Conservation (phyloP, 2,329 filamentous ascomycete species). For the Cladorrhinum sp. region DNA sequence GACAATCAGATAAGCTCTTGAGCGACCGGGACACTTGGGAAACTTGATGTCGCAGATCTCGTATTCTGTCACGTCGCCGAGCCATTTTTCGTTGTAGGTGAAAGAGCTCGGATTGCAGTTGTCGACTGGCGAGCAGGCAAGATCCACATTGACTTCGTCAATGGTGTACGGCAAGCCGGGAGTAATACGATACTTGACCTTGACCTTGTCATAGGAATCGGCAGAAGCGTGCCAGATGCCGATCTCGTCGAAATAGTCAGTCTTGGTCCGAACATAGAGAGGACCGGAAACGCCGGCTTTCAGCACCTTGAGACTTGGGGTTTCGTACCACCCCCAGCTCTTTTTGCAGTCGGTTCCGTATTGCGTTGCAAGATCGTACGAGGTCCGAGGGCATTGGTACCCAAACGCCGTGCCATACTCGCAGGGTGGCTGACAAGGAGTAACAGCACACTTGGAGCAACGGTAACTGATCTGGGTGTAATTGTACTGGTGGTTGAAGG, state of each 20-base stretch:
- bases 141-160: slow-evolving; percentile 1
- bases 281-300: not conserved
- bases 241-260: not conserved
- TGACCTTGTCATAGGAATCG: not conserved
- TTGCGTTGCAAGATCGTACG: not conserved
- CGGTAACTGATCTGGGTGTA: slow-evolving; percentile 1
- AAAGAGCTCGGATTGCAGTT: not conserved
- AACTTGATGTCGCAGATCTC: not conserved
- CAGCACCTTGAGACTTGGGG: not conserved
- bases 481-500: not conserved
- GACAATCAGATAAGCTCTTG: not conserved
- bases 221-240: not conserved
- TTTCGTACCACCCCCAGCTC: slow-evolving; percentile 7
- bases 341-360: not conserved
- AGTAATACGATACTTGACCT: not conserved
- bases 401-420: not conserved
- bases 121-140: not conserved
- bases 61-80: not conserved
- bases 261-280: not conserved
- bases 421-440: not conserved
- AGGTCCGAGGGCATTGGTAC: not conserved
- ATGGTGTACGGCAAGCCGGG: not conserved
- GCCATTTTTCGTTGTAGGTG: not conserved
- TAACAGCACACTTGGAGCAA: not conserved
- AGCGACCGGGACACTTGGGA: not conserved